Evolutionary conservation across 2,329 filamentous ascomycete species (phyloP), one percentile per base, ranked within the genome.

Genomic region (Colletotrichum siamense): DNA sequence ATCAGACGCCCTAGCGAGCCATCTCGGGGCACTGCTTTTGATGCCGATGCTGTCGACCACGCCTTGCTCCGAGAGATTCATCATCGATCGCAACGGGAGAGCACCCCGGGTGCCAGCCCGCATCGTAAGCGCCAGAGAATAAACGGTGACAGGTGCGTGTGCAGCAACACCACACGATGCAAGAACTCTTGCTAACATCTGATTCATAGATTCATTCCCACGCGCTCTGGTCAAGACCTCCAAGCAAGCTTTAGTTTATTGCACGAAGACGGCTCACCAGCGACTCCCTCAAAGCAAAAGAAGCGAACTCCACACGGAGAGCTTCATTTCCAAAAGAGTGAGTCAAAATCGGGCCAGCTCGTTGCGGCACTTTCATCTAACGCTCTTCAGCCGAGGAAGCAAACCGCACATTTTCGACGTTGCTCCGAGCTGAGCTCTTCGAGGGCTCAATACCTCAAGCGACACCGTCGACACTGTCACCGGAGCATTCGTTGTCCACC

Each of bases 261-360:
- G 32, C 95, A 98, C 82, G 96, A 98, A 78, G 96, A 98, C 83
- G 96, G 94, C 52, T 98, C 96, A 24, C 97, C 97, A 24, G 95
- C 96, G 15, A 98, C 96, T 2, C 95, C 96, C 1, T 96, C 96
- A 6, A 95, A 93, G 83, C 91, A 94, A 75, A 95, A 95, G 86
- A 96, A 95, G 87, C 94, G 96, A 59, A 94, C 94, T 26, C 95
- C 95, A 12, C 95, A 98, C 82, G 95, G 95, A 69, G 97, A 98
- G 84, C 91, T 98, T 78, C 94, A 99, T 84, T 98, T 98, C 79
- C 97, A 99, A 84, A 96, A 93, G 85, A 97, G 96, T 96, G 88
- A 82, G 93, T 84, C 30, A 15, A 49, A 49, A 6, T 30, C 52
- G 9, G 34, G 69, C 66, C 18, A 18, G 28, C 6, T 24, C 8